Percentiles rank a stretch among this genome's conserved stretches.
Evolutionary conservation across 129 eudicot genomes (phyloP).

Genomic region (Centella asiatica): DNA sequence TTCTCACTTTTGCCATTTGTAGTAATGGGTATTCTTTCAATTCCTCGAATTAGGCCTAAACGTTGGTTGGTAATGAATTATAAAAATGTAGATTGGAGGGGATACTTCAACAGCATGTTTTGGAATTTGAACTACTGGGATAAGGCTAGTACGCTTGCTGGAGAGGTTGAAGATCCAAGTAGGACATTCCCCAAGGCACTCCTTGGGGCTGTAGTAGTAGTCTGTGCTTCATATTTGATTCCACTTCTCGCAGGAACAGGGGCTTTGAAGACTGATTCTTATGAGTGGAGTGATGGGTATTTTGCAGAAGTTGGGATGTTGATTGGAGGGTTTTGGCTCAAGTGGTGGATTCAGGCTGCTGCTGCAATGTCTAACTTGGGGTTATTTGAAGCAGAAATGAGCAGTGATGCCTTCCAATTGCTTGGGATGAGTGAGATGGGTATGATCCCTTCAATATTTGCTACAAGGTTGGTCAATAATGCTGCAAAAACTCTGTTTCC

Average conservation of each 20-base stretch:
- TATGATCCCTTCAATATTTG: slow-evolving; percentile 75
- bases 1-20: slow-evolving; percentile 75
- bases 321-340: slow-evolving; percentile 87
- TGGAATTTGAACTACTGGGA: slow-evolving; percentile 97
- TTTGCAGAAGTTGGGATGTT: slow-evolving; percentile 87
- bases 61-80: slow-evolving; percentile 56
- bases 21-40: slow-evolving; percentile 58
- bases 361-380: slow-evolving; percentile 91
- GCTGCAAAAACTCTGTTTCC: neutral
- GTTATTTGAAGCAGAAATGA: slow-evolving; percentile 92
- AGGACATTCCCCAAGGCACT: slow-evolving; percentile 76
- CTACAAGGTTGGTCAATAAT: slow-evolving; percentile 43
- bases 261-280: slow-evolving; percentile 44
- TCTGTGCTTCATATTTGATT: slow-evolving; percentile 61
- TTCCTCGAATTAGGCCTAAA: slow-evolving; percentile 53
- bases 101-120: slow-evolving; percentile 76
- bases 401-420: slow-evolving; percentile 83
- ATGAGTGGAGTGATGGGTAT: slow-evolving; percentile 87
- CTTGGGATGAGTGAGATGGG: slow-evolving; percentile 95
- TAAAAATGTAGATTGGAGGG: slow-evolving; percentile 69
- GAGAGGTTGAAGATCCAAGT: slow-evolving; percentile 71
- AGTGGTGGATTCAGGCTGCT: slow-evolving; percentile 96
- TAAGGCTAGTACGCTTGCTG: slow-evolving; percentile 83
- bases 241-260: slow-evolving; percentile 89
- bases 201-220: slow-evolving; percentile 66